Percentiles rank a stretch among this genome's conserved stretches.
phyloP scores from a whole-genome alignment of 108 stramenopile species.

The Pseudonitzschia pungens region DNA sequence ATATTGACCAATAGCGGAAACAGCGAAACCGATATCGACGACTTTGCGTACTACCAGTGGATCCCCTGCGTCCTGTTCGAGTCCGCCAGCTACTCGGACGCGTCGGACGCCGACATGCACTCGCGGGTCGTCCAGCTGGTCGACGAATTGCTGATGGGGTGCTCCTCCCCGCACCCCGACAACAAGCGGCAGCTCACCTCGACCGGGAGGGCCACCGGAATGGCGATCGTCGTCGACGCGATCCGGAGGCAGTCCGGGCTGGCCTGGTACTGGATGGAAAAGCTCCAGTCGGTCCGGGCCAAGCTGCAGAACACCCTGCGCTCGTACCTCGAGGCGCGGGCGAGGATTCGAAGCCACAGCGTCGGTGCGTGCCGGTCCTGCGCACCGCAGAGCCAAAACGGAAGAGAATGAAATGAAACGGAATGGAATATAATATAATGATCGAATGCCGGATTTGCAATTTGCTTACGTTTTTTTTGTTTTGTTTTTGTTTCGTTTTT shows the following conservation, averaged over 20 bases:
- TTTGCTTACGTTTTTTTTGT: neutral
- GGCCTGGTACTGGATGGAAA: constrained; percentile 58
- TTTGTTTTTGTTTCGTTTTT: neutral
- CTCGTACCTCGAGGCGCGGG: constrained; percentile 64
- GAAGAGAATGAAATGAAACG: neutral
- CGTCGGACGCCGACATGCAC: constrained; percentile 63
- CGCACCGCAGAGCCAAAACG: too few relatives aligned
- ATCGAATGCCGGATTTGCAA: too few relatives aligned
- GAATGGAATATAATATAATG: too few relatives aligned
- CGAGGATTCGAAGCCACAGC: constrained; percentile 39
- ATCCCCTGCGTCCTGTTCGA: constrained; percentile 77
- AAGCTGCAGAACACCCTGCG: constrained; percentile 55
- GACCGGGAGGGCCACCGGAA: constrained; percentile 73
- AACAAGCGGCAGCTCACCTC: constrained; percentile 39
- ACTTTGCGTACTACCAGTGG: constrained; percentile 51
- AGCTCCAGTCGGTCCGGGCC: constrained; percentile 49
- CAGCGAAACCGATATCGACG: constrained; percentile 22
- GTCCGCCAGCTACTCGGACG: constrained; percentile 53
- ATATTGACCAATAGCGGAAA: neutral
- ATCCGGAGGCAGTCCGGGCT: constrained; percentile 40
- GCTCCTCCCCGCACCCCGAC: constrained; percentile 19
- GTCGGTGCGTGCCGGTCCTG: constrained; percentile 36
- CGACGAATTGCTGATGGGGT: constrained; percentile 42
- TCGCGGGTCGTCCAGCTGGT: constrained; percentile 61
- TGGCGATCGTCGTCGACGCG: constrained; percentile 70